Percentiles rank a stretch among this genome's conserved stretches.
These are phyloP conservation scores for Marasmius fiardii DNA, from an alignment of 1,284 basidiomycete species.

Conservation along the genomic window DNA sequence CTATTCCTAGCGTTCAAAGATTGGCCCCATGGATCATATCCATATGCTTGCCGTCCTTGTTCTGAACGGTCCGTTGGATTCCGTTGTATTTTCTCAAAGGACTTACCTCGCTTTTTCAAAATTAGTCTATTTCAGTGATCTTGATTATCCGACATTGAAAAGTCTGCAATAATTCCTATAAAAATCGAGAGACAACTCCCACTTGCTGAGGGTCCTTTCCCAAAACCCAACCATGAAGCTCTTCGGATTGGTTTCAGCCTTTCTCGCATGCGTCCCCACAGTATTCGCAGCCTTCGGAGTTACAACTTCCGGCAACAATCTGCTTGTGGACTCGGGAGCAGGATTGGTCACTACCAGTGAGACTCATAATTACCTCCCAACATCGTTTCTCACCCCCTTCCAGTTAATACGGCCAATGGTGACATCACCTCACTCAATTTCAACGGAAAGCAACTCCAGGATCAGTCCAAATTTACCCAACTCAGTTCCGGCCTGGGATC, in stretches of 20 bases:
- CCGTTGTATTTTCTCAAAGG: neutral
- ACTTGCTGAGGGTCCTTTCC: neutral
- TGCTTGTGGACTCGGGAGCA: conserved; percentile 42
- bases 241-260: neutral
- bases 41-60: neutral
- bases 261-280: conserved; percentile 23
- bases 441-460: conserved; percentile 44
- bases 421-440: conserved; percentile 43
- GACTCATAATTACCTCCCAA: conserved; percentile 13
- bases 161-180: too few species aligned
- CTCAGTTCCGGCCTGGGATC: conserved; percentile 43
- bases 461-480: conserved; percentile 41
- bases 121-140: too few species aligned
- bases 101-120: neutral
- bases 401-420: conserved; percentile 39
- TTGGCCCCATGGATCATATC: neutral
- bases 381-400: neutral
- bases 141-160: too few species aligned
- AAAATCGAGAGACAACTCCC: too few species aligned
- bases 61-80: neutral
- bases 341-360: conserved; percentile 43
- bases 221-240: neutral
- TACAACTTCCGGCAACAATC: conserved; percentile 35
- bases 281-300: conserved; percentile 43
- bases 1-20: too few species aligned